Evolutionary conservation across 257 asterid species (phyloP), one percentile per base, ranked within the genome.

Genomic region (Orobanche coerulescens): DNA sequence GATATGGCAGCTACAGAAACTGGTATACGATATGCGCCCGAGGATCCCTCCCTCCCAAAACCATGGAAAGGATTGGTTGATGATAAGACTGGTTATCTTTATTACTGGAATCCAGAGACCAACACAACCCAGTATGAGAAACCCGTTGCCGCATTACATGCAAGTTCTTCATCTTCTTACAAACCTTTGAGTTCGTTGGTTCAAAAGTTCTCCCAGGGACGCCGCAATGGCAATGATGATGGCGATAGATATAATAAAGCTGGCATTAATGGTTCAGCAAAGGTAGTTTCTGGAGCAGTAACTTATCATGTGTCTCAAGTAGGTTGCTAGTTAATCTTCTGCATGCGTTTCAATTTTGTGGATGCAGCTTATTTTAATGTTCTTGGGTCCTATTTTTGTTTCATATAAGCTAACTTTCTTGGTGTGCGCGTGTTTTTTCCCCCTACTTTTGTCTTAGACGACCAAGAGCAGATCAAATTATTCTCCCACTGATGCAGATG

Each of bases 21-120:
- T 69, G 83, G 83, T 39, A 65, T 86, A 46, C 78, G 82, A 3
- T 93, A 84, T 73, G 99, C 99, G 11, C 99, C 99, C 11, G 99
- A 93, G 74, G 99, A 93, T 70, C 87, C 96, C 33, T 73, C 86
- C 63, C 95, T 93, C 61, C 99, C 97, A 16, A 93, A 81, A 69
- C 99, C 99, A 18, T 93, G 99, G 99, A 83, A 65, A 77, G 97
- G 95, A 33, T 76, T 93, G 28, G 88, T 93, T 61, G 99, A 93
- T 73, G 86, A 78, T 26, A 84, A 74, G 61, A 93, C 99, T 62
- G 95, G 95, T 39, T 89, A 80, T 76, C 71, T 93, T 11, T 93
- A 93, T 79, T 93, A 44, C 82, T 89, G 99, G 99, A 93, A 93
- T 66, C 99, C 95, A 16, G 99, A 84, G 75, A 93, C 96, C 65